phyloP scores from a whole-genome alignment of 306 rosid genomes.

The Lathyrus aphaca region DNA sequence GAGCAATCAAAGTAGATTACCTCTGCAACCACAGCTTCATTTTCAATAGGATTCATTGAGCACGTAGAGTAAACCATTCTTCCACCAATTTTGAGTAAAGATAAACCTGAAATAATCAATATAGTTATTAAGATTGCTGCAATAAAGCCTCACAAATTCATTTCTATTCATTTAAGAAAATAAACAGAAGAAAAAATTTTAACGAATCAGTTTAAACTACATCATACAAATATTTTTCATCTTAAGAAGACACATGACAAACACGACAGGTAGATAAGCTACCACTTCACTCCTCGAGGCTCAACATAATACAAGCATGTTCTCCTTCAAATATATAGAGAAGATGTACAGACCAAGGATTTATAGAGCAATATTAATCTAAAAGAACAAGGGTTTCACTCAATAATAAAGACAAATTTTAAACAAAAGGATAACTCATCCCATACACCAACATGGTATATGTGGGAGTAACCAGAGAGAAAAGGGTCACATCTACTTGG shows the following conservation, averaged over 20 bases:
- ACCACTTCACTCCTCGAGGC: conserved; percentile 3
- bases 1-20: conserved; percentile 46
- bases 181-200: conserved; percentile 16
- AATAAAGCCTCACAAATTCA: conserved; percentile 29
- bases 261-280: conserved; percentile 21
- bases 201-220: conserved; percentile 27
- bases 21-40: conserved; percentile 98
- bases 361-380: conserved; percentile 26
- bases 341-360: conserved; percentile 10
- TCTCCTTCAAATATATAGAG: conserved; percentile 3
- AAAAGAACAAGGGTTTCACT: conserved; percentile 15
- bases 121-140: conserved; percentile 28
- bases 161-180: conserved; percentile 19
- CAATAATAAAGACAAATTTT: not conserved
- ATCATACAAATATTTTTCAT: conserved; percentile 8
- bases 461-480: too few relatives aligned
- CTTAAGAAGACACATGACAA: conserved; percentile 17
- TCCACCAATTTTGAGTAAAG: conserved; percentile 92
- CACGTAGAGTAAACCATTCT: conserved; percentile 98
- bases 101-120: conserved; percentile 63
- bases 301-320: not conserved
- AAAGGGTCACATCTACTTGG: too few relatives aligned
- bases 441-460: too few relatives aligned
- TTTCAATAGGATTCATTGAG: conserved; percentile 98
- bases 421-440: not conserved